Base-by-base conservation (phyloP, 2,329 filamentous ascomycete genomes). In the Phialocephala subalpina region DNA sequence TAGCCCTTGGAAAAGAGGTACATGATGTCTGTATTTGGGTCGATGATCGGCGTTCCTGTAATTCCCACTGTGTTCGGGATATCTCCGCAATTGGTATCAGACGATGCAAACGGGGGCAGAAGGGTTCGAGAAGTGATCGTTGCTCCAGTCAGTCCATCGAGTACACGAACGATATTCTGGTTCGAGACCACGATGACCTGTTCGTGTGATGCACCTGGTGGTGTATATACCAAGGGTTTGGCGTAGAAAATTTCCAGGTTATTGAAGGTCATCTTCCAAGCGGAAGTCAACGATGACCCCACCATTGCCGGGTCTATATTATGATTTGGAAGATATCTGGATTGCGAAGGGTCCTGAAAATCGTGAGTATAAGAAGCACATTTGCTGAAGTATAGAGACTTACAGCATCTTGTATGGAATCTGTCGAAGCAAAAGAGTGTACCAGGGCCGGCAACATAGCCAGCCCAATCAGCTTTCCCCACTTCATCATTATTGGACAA, bases 111-210 rank as follows among this genome's bases (percentile, higher is more conserved):
- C 11, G 82, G 82, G 52, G 83, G 80, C 62, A 80, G 79, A 0
- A 87, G 77, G 29, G 82, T 85, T 9, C 84, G 76, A 0, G 77
- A 78, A 0, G 76, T 74, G 18, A 86, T 67, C 22, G 86, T 82
- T 3, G 76, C 79, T n/a, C 85, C 85, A 0, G 83, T 86, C 71
- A 83, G 82, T 0, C 83, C 84, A 70, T 87, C 79, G 27, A 87
- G 74, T 65, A 85, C 86, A 73, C 86, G 85, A 9, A 87, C 75
- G 56, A 85, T 86, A 74, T 87, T 87, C 71, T 86, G 84, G 0
- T 84, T 84, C 0, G 85, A 87, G 1, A 85, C 82, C 6, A 86
- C 74, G 69, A 83, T 87, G 49, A 88, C 80, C 60, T 82, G 84
- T 75, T 65, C 58, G 20, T 87, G 84, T 9, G 78, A 78, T 2